Evolutionary conservation across 2,329 filamentous ascomycete species (phyloP), one percentile per base, ranked within the genome.

Genomic region (Aureobasidium vineae): DNA sequence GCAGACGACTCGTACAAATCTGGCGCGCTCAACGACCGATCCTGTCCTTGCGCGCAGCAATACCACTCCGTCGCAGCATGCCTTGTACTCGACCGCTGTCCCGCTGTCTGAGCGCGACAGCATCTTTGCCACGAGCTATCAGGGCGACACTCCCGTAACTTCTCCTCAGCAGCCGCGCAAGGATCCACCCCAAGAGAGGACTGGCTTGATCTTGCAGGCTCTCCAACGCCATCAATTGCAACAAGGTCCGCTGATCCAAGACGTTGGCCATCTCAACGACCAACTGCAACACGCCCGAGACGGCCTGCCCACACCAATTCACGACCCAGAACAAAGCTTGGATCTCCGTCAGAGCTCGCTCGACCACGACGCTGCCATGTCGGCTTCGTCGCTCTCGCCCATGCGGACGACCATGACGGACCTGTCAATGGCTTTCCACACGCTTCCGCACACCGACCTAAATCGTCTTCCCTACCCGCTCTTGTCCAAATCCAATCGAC

Each of bases 51-150:
- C 61, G 61, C 61, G 61, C 61, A 23, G 5, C 49, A 54, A 26
- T 5, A 43, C 54, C 23, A 23, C 33, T 23, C 38, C 53, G n/a
- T n/a, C 28, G 21, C 72, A 73, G 47, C 67, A 76, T 76, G 74
- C 69, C 53, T 59, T 45, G 23, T 33, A 59, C n/a, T 45, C 54
- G n/a, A 76, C 79, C 68, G 74, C 72, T 36, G 84, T 84, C 56
- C 84, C 84, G 76, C 78, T 87, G 69, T 85, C 84, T 31, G 85
- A 88, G 75, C 78, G 85, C 71, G 85, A 88, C 74, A 85, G 82
- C 75, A 87, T 88, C 73, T 87, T 87, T 72, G 85, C 85, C 63
- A 87, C 85, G 40, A 84, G 85, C 70, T 88, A 87, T 38, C 47
- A 64, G 19, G 49, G 47, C 47, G 61, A 64, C 53, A 66, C 65